Percentiles rank a stretch among this genome's conserved stretches.
phyloP scores from a whole-genome alignment of 768 basidiomycete species.

The Xerocomellus chrysenteron region DNA sequence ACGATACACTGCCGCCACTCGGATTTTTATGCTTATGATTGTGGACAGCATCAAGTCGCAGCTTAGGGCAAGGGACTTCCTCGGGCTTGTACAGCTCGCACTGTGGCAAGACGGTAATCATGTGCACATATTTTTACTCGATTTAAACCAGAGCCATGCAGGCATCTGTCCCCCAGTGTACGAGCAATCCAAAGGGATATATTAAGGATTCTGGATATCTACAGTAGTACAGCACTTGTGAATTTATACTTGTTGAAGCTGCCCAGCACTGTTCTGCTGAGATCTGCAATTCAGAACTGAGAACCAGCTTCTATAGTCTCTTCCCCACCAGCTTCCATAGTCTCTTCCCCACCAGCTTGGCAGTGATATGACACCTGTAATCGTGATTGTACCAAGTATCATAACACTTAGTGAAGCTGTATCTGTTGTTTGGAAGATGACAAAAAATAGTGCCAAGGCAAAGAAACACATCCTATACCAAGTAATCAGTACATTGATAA shows the following conservation, averaged over 20 bases:
- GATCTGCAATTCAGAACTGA: background rate
- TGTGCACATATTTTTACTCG: no score
- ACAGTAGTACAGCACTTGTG: background rate
- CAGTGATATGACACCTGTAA: background rate
- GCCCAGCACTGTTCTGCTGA: background rate
- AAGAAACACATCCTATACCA: background rate
- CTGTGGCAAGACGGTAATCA: no score
- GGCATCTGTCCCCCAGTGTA: no score
- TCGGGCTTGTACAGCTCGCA: no score
- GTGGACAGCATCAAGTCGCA: no score
- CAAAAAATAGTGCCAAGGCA: background rate
- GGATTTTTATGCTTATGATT: no score
- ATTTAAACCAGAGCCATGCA: no score
- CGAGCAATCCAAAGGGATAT: no score
- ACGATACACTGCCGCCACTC: no score
- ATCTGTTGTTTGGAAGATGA: background rate
- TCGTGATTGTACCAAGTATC: background rate
- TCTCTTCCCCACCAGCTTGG: conserved; percentile 1
- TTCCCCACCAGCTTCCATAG: background rate
- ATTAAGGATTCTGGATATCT: no score
- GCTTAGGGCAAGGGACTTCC: no score
- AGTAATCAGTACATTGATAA: background rate
- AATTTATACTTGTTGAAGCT: background rate
- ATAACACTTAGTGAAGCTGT: background rate
- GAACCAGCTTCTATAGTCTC: background rate